Conservation (phyloP, 2,329 filamentous ascomycete species). For the Delphinella strobiligena region DNA sequence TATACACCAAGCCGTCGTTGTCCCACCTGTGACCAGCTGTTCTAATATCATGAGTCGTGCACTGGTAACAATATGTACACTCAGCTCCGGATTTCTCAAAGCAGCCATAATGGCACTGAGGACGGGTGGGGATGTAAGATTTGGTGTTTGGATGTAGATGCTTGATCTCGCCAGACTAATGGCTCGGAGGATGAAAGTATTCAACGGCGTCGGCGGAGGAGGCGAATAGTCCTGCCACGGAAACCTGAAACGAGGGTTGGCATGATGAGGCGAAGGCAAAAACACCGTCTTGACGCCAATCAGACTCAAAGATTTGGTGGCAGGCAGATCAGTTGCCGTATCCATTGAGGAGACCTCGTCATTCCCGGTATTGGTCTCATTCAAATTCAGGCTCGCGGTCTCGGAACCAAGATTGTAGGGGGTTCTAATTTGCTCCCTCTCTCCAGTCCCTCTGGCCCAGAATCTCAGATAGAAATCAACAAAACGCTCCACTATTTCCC, state of each 20-base stretch:
- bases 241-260: constrained; percentile 52
- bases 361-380: not conserved
- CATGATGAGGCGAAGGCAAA: constrained; percentile 62
- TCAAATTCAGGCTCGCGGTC: too few relatives aligned
- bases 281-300: constrained; percentile 39
- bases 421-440: not conserved
- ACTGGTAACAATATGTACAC: constrained; percentile 38
- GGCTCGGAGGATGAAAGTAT: constrained; percentile 46
- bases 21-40: constrained; percentile 68
- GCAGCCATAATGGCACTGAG: constrained; percentile 50
- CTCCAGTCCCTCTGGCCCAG: constrained; percentile 36
- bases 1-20: constrained; percentile 56
- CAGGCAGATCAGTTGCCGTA: not conserved
- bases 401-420: not conserved
- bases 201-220: constrained; percentile 55
- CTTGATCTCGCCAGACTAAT: constrained; percentile 44
- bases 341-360: not conserved
- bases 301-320: not conserved
- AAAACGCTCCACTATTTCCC: constrained; percentile 49
- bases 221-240: constrained; percentile 36
- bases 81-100: constrained; percentile 47
- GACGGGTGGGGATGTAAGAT: constrained; percentile 52
- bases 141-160: constrained; percentile 66
- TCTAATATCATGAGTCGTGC: constrained; percentile 45
- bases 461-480: constrained; percentile 54